Evolutionary conservation across 2,329 filamentous ascomycete species (phyloP).

Genomic region (Colletotrichum sp.): DNA sequence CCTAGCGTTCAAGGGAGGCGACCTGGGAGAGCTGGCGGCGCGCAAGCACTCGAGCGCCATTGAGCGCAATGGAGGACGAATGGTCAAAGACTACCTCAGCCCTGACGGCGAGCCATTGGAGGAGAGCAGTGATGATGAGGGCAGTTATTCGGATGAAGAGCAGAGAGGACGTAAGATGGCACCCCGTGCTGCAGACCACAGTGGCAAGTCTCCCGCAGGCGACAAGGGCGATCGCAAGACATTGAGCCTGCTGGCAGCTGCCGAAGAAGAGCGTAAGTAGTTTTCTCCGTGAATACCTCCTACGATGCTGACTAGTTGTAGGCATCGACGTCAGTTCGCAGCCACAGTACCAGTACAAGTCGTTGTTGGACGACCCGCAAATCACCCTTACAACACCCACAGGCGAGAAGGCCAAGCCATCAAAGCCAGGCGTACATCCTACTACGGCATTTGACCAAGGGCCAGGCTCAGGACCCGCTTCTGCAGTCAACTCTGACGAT

Average conservation of each 20-base stretch:
- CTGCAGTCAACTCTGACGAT: slow-evolving; percentile 80
- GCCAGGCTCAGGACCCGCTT: slow-evolving; percentile 56
- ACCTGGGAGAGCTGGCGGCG: slow-evolving; percentile 64
- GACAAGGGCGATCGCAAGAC: slow-evolving; percentile 48
- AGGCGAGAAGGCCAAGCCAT: slow-evolving; percentile 63
- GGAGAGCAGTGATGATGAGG: slow-evolving; percentile 74
- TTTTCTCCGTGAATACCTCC: background rate
- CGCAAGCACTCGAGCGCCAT: slow-evolving; percentile 52
- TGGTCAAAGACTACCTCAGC: slow-evolving; percentile 71
- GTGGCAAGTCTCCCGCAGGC: slow-evolving; percentile 36
- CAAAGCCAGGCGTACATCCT: slow-evolving; percentile 73
- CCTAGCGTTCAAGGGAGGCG: slow-evolving; percentile 67
- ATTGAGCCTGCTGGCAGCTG: slow-evolving; percentile 72
- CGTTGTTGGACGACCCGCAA: slow-evolving; percentile 69
- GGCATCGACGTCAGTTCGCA: slow-evolving; percentile 60
- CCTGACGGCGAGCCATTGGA: slow-evolving; percentile 72
- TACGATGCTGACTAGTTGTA: slow-evolving; percentile 33
- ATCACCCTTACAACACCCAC: slow-evolving; percentile 69
- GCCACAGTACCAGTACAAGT: slow-evolving; percentile 61
- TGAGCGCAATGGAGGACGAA: slow-evolving; percentile 55
- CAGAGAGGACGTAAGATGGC: slow-evolving; percentile 65
- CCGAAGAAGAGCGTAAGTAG: slow-evolving; percentile 78
- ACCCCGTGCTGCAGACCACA: slow-evolving; percentile 50
- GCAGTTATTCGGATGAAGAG: slow-evolving; percentile 69
- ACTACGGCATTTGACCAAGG: slow-evolving; percentile 82